These are phyloP conservation scores for Cardiospermum halicacabum DNA, from an alignment of 345 rosid genomes.

Conservation along the genomic window DNA sequence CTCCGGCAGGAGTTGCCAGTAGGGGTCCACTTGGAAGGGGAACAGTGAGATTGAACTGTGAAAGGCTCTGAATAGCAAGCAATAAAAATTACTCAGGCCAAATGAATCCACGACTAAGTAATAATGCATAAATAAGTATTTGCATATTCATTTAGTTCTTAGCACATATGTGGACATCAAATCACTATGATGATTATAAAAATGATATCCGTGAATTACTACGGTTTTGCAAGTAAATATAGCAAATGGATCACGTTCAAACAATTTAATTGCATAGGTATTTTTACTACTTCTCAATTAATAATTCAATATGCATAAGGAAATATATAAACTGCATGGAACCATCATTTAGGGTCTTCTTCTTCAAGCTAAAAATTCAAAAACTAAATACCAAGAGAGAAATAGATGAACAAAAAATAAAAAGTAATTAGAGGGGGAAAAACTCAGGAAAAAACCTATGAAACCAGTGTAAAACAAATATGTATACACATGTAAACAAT, in stretches of 20 bases:
- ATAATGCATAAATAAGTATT: slow-evolving; percentile 1
- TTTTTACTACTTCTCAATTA: slow-evolving; percentile 5
- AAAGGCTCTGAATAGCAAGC: slow-evolving; percentile 72
- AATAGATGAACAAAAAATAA: slow-evolving; percentile 3
- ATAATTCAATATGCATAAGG: slow-evolving; percentile 12
- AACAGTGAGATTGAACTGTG: slow-evolving; percentile 96
- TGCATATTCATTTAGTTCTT: slow-evolving; percentile 2
- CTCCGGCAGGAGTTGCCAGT: slow-evolving; percentile 51
- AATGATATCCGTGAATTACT: neutral
- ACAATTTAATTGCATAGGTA: slow-evolving; percentile 7
- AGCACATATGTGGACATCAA: neutral
- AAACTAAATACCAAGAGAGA: neutral
- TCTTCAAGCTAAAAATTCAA: slow-evolving; percentile 11
- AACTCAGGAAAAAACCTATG: neutral
- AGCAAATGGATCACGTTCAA: neutral
- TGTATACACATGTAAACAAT: neutral
- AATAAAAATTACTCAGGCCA: slow-evolving; percentile 26
- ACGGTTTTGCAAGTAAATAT: slow-evolving; percentile 1
- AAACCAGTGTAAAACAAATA: neutral
- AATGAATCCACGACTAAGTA: slow-evolving; percentile 2
- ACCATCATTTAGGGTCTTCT: slow-evolving; percentile 9
- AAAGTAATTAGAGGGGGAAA: no score
- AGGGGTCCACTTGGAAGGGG: slow-evolving; percentile 75
- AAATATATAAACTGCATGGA: neutral
- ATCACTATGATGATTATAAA: neutral